Base-by-base conservation (phyloP, 83 land plant genomes). In the Picea abies region DNA sequence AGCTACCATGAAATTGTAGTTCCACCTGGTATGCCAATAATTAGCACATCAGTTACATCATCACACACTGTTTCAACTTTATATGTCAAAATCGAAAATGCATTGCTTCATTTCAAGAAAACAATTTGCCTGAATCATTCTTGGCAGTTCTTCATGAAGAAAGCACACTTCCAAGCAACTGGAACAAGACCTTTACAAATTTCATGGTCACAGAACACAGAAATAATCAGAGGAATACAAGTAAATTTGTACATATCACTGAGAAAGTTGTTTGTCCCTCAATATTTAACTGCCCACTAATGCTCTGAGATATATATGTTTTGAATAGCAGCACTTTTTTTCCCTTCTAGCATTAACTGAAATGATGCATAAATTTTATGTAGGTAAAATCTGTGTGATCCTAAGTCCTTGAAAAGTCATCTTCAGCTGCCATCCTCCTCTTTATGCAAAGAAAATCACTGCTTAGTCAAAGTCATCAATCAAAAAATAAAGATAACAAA, bases 21-120 rank as follows among this genome's bases (percentile, higher is more conserved):
- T 92, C 96, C 73, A 94, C 91, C 95, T 94, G 91, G 22, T 62
- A 60, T 41, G 16, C 20, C 47, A 81, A 70, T 19, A 5, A 32
- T 47, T 10, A 84, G 14, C 16, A 35, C 65, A 52, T 41, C 81
- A 32, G 23, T 10, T 49, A 17, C 56, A 70, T 44, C 26, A 65
- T 23, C 29, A 17, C 66, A 79, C 26, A 80, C 44, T 15, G 60
- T 17, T 2, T 22, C 25, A n/a, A 73, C 12, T n/a, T 73, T 10
- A 44, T 25, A 73, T 22, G 52, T 22, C 29, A 76, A 52, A 76
- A 29, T 29, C 29, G 0, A 29, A 29, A 29, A 76, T 23, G 4
- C 37, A 56, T 12, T 25, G 35, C 61, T 52, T 4, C 79, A 4
- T 76, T 76, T 5, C 52, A 52, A 49, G 9, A 49, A 14, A 4